phyloP scores from a whole-genome alignment of 306 rosid genomes.

The Prunus mira region DNA sequence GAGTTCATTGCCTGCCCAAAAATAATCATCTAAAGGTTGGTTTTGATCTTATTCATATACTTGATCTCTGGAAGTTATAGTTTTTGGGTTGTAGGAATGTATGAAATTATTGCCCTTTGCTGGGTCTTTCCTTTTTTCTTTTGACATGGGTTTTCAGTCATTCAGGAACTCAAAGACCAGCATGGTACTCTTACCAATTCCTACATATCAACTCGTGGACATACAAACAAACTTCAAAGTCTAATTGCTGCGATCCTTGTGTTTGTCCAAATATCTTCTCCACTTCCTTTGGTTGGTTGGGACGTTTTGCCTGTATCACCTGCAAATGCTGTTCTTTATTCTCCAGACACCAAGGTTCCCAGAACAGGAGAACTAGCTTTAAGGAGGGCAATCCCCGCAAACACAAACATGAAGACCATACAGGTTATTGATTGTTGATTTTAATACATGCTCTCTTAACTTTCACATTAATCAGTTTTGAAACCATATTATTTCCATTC shows the following conservation, averaged over 20 bases:
- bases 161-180: conserved; percentile 46
- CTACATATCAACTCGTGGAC: conserved; percentile 26
- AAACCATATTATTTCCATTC: conserved; percentile 12
- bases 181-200: conserved; percentile 18
- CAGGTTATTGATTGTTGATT: conserved; percentile 45
- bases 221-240: conserved; percentile 46
- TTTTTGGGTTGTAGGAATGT: background rate
- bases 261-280: conserved; percentile 50
- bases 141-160: conserved; percentile 38
- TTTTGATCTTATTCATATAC: background rate
- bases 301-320: conserved; percentile 42
- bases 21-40: conserved; percentile 36
- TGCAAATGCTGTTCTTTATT: conserved; percentile 69
- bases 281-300: conserved; percentile 45
- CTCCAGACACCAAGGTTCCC: conserved; percentile 88
- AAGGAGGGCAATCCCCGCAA: conserved; percentile 88
- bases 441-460: background rate
- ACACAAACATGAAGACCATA: conserved; percentile 74
- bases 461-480: conserved; percentile 5
- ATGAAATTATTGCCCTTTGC: background rate
- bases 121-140: background rate
- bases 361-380: conserved; percentile 91
- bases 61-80: background rate
- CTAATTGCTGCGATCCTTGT: conserved; percentile 49
- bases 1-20: conserved; percentile 37